Percentiles rank a stretch among this genome's conserved stretches.
phyloP scores from a whole-genome alignment of 2,329 filamentous ascomycete genomes.

The Phaeosphaeriaceae sp. region DNA sequence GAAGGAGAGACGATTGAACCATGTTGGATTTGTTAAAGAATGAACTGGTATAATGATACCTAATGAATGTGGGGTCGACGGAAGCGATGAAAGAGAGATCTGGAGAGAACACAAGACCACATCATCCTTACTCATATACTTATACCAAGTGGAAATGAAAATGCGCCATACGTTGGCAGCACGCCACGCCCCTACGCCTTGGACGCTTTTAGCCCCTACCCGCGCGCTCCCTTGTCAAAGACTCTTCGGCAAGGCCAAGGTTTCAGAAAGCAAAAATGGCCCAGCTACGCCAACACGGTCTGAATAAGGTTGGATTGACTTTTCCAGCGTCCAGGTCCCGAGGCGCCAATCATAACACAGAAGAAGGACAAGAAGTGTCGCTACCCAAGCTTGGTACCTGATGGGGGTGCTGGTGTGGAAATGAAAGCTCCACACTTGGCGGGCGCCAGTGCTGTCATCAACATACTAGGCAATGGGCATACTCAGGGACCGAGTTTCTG shows the following conservation, averaged over 20 bases:
- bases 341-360: slow-evolving; percentile 13
- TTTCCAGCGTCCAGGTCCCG: slow-evolving; percentile 18
- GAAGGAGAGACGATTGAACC: slow-evolving; percentile 30
- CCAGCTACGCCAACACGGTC: slow-evolving; percentile 21
- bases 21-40: slow-evolving; percentile 16
- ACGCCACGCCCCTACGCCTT: slow-evolving; percentile 3
- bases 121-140: slow-evolving; percentile 9
- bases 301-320: slow-evolving; percentile 17
- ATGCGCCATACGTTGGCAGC: slow-evolving; percentile 9
- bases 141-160: slow-evolving; percentile 20
- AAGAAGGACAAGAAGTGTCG: slow-evolving; percentile 5
- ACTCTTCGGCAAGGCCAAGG: slow-evolving; percentile 10
- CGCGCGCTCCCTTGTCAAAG: slow-evolving; percentile 15
- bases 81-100: slow-evolving; percentile 17
- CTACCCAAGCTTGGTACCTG: slow-evolving; percentile 19
- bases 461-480: slow-evolving; percentile 8
- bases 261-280: slow-evolving; percentile 20
- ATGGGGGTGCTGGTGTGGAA: slow-evolving; percentile 25
- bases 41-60: slow-evolving; percentile 11
- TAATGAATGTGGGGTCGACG: slow-evolving; percentile 22
- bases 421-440: slow-evolving; percentile 16
- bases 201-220: slow-evolving; percentile 10
- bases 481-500: slow-evolving; percentile 12
- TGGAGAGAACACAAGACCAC: background rate
- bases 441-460: slow-evolving; percentile 6